Conservation (phyloP, 2,329 filamentous ascomycete species). For the Escovopsis sp. region DNA sequence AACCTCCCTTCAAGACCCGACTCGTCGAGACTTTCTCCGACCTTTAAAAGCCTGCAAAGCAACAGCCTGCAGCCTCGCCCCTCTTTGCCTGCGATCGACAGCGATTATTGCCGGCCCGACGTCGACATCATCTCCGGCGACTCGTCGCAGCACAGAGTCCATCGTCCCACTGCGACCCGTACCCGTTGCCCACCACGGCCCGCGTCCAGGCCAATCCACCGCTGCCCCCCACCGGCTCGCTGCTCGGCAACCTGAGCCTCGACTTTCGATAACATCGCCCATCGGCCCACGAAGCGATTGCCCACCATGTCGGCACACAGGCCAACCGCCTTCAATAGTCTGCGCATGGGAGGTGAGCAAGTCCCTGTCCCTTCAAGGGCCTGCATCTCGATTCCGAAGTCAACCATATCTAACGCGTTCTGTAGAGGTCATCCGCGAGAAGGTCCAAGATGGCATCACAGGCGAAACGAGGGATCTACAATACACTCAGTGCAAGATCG, state of each 20-base stretch:
- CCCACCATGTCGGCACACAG: slow-evolving; percentile 71
- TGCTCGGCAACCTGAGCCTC: slow-evolving; percentile 10
- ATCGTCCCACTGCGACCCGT: slow-evolving; percentile 6
- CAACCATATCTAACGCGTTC: slow-evolving; percentile 4
- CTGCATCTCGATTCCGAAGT: neutral
- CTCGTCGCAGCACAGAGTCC: slow-evolving; percentile 1
- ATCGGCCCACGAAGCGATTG: slow-evolving; percentile 12
- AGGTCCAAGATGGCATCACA: slow-evolving; percentile 95
- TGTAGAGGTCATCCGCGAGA: slow-evolving; percentile 91
- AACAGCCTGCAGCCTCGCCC: neutral
- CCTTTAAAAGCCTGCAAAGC: neutral
- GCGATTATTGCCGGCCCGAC: neutral
- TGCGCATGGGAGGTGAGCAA: slow-evolving; percentile 93
- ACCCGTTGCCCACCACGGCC: slow-evolving; percentile 23
- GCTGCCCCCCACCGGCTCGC: slow-evolving; percentile 16
- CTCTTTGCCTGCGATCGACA: slow-evolving; percentile 1
- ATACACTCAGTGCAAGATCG: slow-evolving; percentile 99
- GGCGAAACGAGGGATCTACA: slow-evolving; percentile 94
- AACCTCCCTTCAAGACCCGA: neutral
- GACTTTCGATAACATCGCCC: slow-evolving; percentile 14
- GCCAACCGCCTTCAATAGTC: slow-evolving; percentile 69
- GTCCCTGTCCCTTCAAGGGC: neutral
- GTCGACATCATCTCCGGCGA: slow-evolving; percentile 2
- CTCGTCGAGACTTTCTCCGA: neutral
- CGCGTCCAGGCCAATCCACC: slow-evolving; percentile 13